These are phyloP conservation scores for Tricholoma furcatifolium DNA, from an alignment of 768 basidiomycete species.

Conservation along the genomic window DNA sequence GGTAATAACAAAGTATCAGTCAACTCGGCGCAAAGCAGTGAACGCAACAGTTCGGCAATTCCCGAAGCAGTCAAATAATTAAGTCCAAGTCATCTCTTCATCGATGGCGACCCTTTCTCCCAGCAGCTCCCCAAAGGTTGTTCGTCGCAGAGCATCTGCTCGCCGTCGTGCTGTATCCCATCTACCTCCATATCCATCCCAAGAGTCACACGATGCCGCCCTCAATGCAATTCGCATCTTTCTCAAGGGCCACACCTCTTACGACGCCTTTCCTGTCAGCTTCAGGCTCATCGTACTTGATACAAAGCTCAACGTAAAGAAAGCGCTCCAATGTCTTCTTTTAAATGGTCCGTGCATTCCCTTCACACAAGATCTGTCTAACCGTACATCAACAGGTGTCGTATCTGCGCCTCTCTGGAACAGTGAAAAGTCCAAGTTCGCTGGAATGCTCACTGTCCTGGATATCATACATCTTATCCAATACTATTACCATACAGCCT, in stretches of 20 bases:
- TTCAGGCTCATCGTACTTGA: slow-evolving; percentile 97
- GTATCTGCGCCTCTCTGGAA: slow-evolving; percentile 99
- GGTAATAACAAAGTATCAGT: not conserved
- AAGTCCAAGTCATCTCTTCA: slow-evolving; percentile 13
- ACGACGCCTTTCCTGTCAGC: slow-evolving; percentile 97
- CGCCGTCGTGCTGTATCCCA: slow-evolving; percentile 59
- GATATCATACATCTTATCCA: slow-evolving; percentile 99
- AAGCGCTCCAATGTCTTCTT: slow-evolving; percentile 84
- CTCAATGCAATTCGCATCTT: slow-evolving; percentile 72
- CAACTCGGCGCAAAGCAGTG: not conserved
- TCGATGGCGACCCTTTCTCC: slow-evolving; percentile 50
- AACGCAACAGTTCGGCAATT: slow-evolving; percentile 8
- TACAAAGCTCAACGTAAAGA: slow-evolving; percentile 93
- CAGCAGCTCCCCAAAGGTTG: slow-evolving; percentile 43
- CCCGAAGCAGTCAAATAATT: slow-evolving; percentile 7
- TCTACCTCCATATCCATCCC: slow-evolving; percentile 48
- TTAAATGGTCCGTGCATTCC: slow-evolving; percentile 58
- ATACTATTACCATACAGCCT: slow-evolving; percentile 90
- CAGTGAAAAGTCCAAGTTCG: slow-evolving; percentile 88
- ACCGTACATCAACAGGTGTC: slow-evolving; percentile 59
- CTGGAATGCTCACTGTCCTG: slow-evolving; percentile 98
- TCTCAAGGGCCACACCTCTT: slow-evolving; percentile 82
- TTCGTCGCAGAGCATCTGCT: slow-evolving; percentile 56
- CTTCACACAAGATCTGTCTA: slow-evolving; percentile 4
- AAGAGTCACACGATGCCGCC: slow-evolving; percentile 70